These are phyloP conservation scores for Corynascus novoguineensis DNA, from an alignment of 495 filamentous ascomycete genomes.

Conservation along the genomic window DNA sequence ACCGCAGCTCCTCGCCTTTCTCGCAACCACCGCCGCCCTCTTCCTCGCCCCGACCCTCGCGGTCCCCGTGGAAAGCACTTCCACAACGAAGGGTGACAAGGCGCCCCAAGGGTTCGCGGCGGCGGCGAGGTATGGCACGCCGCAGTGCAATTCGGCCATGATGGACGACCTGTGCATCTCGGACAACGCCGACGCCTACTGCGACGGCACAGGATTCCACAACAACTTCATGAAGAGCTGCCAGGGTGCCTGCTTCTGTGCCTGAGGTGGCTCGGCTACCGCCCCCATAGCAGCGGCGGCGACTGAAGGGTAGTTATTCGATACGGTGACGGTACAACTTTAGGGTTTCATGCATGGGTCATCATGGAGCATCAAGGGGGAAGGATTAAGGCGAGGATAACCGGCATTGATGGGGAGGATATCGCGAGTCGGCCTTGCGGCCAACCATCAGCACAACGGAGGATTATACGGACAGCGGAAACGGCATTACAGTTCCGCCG, in stretches of 20 bases:
- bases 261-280: not conserved
- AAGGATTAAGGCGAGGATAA: too few species aligned
- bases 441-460: too few species aligned
- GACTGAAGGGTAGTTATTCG: too few species aligned
- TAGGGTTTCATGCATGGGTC: too few species aligned
- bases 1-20: constrained; percentile 1
- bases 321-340: too few species aligned
- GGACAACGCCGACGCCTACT: constrained; percentile 17
- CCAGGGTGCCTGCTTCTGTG: constrained; percentile 14
- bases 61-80: not conserved
- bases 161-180: constrained; percentile 20
- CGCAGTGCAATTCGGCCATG: constrained; percentile 14
- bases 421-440: too few species aligned
- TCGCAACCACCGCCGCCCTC: not conserved
- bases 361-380: too few species aligned
- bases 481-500: too few species aligned
- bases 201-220: constrained; percentile 22
- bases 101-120: not conserved
- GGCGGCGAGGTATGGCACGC: constrained; percentile 12
- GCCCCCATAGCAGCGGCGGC: not conserved
- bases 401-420: too few species aligned
- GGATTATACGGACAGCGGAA: too few species aligned
- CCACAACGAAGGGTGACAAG: not conserved
- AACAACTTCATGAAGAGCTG: constrained; percentile 19
- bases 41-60: constrained; percentile 7